These are phyloP conservation scores for Nephromyces sp. DNA, from an alignment of 169 alveolate genomes.

Conservation along the genomic window DNA sequence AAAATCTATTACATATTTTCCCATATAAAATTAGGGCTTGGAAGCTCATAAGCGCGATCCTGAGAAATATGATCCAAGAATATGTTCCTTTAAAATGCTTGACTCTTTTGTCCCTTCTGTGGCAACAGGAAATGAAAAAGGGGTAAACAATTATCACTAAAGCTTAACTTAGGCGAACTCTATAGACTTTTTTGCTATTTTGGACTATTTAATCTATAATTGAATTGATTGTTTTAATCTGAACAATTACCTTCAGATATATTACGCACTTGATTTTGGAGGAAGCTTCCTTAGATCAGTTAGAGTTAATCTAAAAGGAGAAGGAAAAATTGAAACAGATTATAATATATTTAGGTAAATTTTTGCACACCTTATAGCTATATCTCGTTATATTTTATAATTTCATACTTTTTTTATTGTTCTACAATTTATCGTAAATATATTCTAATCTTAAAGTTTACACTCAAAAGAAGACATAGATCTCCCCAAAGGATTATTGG, in stretches of 20 bases:
- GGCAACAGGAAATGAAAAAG: slow-evolving; percentile 75
- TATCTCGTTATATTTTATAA: neutral
- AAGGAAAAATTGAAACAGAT: slow-evolving; percentile 1
- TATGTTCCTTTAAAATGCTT: slow-evolving; percentile 31
- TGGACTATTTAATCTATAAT: no score
- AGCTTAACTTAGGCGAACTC: no score
- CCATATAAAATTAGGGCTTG: no score
- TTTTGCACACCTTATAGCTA: neutral
- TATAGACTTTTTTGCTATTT: no score
- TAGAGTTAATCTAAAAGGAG: slow-evolving; percentile 59
- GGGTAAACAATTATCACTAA: no score
- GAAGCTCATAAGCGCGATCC: slow-evolving; percentile 21
- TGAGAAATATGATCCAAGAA: slow-evolving; percentile 22
- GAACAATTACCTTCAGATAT: slow-evolving; percentile 13
- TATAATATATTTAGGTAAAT: slow-evolving; percentile 4
- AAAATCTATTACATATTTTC: no score
- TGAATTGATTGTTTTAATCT: neutral
- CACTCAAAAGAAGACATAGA: neutral
- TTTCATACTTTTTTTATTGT: neutral
- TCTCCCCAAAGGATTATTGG: slow-evolving; percentile 55
- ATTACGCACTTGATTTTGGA: slow-evolving; percentile 78
- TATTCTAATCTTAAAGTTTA: neutral
- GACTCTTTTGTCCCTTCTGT: slow-evolving; percentile 64
- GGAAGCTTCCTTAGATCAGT: slow-evolving; percentile 76
- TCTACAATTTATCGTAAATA: neutral